phyloP scores from a whole-genome alignment of 148 eudicot species.

The Rhododendron kiyosumense region DNA sequence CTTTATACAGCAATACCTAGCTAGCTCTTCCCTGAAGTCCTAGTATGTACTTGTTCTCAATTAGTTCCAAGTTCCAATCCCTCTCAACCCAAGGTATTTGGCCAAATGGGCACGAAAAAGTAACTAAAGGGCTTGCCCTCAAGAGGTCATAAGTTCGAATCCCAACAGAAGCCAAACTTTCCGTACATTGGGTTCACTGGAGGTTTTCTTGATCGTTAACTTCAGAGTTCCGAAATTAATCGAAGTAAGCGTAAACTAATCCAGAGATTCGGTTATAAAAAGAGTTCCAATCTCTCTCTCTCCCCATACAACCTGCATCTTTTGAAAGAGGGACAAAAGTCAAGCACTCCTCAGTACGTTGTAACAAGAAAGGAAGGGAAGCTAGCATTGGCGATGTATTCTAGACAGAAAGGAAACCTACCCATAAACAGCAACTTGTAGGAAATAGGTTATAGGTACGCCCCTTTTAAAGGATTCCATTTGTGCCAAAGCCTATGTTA shows the following conservation, averaged over 20 bases:
- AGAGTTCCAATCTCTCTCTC: neutral
- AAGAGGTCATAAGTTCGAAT: neutral
- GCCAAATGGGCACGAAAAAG: no score
- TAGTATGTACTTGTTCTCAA: neutral
- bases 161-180: neutral
- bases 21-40: neutral
- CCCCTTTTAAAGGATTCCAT: neutral
- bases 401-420: neutral
- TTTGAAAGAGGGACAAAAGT: neutral
- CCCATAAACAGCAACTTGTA: neutral
- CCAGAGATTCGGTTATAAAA: no score
- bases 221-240: fast-evolving
- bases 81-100: no score
- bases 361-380: neutral
- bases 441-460: neutral
- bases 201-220: no score
- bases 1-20: neutral
- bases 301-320: neutral
- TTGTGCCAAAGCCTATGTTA: neutral
- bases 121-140: no score
- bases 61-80: neutral
- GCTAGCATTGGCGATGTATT: neutral
- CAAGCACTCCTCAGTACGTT: neutral
- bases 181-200: no score
- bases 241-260: neutral